Evolutionary conservation across 352 stramenopile species (phyloP).

Genomic region (Globisporangium okanoganense): DNA sequence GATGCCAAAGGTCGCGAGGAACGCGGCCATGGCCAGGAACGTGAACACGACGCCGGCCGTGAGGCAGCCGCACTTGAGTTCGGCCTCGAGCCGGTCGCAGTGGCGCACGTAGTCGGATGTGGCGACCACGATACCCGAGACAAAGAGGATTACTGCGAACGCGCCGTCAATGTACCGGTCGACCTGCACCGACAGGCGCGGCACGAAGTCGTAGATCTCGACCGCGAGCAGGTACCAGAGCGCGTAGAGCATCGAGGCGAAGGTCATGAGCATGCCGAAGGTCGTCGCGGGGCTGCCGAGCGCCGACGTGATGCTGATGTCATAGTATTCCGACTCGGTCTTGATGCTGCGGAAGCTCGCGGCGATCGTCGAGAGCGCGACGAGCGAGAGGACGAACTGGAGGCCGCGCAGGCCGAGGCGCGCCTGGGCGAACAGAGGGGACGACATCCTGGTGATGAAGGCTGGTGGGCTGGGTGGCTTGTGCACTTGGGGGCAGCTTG

Average conservation of each 20-base stretch:
- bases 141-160: conserved; percentile 38
- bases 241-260: conserved; percentile 57
- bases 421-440: neutral
- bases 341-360: conserved; percentile 25
- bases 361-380: conserved; percentile 44
- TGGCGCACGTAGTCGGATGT: conserved; percentile 40
- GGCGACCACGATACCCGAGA: conserved; percentile 50
- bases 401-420: conserved; percentile 32
- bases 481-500: neutral
- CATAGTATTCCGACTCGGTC: neutral
- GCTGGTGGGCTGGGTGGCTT: neutral
- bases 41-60: conserved; percentile 40
- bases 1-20: conserved; percentile 30
- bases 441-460: neutral
- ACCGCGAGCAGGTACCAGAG: conserved; percentile 45
- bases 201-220: conserved; percentile 41
- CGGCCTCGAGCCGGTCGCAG: conserved; percentile 26
- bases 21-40: conserved; percentile 39
- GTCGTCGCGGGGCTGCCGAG: conserved; percentile 28
- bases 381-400: conserved; percentile 57
- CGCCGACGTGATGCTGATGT: conserved; percentile 13
- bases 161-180: conserved; percentile 33
- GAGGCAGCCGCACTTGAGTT: conserved; percentile 48
- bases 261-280: conserved; percentile 59
- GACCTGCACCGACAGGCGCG: conserved; percentile 19